A percentile compares a stretch with the other conserved stretches of the same genome.
These are phyloP conservation scores for Hypomyces perniciosus DNA, from an alignment of 2,329 filamentous ascomycete species.

Conservation along the genomic window DNA sequence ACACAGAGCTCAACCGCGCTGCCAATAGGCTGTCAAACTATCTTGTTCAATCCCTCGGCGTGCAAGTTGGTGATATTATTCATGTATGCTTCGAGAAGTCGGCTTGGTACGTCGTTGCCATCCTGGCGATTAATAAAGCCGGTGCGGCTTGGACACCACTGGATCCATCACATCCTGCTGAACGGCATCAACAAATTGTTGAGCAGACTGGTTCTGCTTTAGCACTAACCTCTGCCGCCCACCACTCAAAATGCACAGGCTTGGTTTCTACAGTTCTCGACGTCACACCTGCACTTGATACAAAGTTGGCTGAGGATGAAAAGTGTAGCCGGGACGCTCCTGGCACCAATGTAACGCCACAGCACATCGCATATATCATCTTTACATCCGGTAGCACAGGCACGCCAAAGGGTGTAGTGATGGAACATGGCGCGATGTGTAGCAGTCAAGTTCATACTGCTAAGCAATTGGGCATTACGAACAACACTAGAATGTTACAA, in stretches of 20 bases:
- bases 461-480: neutral
- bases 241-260: neutral
- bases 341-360: neutral
- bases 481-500: neutral
- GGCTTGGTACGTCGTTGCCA: constrained; percentile 13
- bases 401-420: constrained; percentile 2
- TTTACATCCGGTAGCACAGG: constrained; percentile 3
- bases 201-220: neutral
- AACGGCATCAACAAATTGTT: neutral
- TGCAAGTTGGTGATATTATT: constrained; percentile 12
- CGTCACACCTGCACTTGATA: neutral
- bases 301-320: neutral
- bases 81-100: constrained; percentile 10
- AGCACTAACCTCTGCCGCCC: neutral
- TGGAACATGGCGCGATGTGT: constrained; percentile 1
- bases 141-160: constrained; percentile 14
- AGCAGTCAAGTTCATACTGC: neutral
- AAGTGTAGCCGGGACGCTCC: neutral
- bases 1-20: constrained; percentile 24
- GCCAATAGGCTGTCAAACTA: constrained; percentile 8
- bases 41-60: neutral
- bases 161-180: constrained; percentile 1
- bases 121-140: constrained; percentile 13
- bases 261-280: neutral
- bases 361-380: constrained; percentile 7